A percentile compares a stretch with the other conserved stretches of the same genome.
Evolutionary conservation across 331 rosid genomes (phyloP).

Genomic region (Acacia pycnantha): DNA sequence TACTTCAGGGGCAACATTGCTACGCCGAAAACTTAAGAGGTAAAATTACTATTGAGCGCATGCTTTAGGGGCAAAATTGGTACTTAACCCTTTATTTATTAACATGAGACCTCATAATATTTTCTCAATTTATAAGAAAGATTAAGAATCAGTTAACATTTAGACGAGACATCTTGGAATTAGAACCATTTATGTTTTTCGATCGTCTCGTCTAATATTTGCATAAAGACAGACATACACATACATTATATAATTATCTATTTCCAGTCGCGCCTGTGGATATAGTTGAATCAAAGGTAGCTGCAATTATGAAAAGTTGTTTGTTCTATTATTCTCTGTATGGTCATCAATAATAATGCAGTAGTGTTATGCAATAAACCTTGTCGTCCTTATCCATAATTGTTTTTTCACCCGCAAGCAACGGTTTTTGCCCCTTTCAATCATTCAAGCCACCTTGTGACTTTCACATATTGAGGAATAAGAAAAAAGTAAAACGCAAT

Average conservation of each 20-base stretch:
- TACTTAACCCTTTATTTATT: too few species aligned
- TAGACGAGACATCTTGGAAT: background rate
- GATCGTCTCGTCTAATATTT: background rate
- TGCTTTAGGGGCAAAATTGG: too few species aligned
- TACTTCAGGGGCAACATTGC: too few species aligned
- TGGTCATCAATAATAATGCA: conserved; percentile 1
- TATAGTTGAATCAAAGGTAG: too few species aligned
- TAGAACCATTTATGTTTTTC: too few species aligned
- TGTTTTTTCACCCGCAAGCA: conserved; percentile 11
- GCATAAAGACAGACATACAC: background rate
- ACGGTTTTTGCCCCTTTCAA: background rate
- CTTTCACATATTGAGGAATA: background rate
- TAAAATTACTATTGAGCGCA: too few species aligned
- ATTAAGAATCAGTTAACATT: background rate
- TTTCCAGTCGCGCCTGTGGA: background rate
- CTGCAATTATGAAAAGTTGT: background rate
- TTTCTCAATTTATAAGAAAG: too few species aligned
- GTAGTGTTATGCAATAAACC: conserved; percentile 1
- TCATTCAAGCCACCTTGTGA: background rate
- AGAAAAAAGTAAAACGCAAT: background rate
- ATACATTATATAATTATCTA: background rate
- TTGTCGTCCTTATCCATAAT: background rate
- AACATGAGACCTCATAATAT: too few species aligned
- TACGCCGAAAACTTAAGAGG: too few species aligned
- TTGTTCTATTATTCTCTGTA: background rate